Percentiles rank a stretch among this genome's conserved stretches.
These are phyloP conservation scores for Phytophthora melonis DNA, from an alignment of 352 stramenopile species.

Conservation along the genomic window DNA sequence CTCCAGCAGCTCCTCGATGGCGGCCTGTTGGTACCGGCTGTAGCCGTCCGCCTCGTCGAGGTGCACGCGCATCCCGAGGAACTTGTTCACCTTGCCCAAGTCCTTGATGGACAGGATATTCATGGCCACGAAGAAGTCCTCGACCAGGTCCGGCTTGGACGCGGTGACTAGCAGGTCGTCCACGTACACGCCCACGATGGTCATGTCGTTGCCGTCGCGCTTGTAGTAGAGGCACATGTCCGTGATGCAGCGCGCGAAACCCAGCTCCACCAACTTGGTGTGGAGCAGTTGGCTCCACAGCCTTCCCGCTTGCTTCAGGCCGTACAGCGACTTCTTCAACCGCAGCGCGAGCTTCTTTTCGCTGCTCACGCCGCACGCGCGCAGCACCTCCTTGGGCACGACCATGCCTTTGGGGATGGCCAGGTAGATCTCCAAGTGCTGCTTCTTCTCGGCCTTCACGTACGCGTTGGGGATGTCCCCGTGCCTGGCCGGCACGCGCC, in stretches of 20 bases:
- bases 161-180: too few species aligned
- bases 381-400: not conserved
- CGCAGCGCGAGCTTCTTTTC: too few species aligned
- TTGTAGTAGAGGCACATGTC: not conserved
- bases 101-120: constrained; percentile 31
- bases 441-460: constrained; percentile 31
- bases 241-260: too few species aligned
- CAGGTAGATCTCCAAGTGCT: constrained; percentile 37
- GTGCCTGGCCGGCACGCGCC: constrained; percentile 23
- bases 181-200: too few species aligned
- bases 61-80: constrained; percentile 36
- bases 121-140: too few species aligned
- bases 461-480: constrained; percentile 44
- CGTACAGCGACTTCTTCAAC: too few species aligned
- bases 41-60: constrained; percentile 19
- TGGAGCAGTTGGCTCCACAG: too few species aligned
- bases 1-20: constrained; percentile 36
- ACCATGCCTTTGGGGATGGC: constrained; percentile 23
- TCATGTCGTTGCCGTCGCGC: too few species aligned
- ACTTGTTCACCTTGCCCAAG: constrained; percentile 31
- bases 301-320: too few species aligned
- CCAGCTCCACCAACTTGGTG: too few species aligned
- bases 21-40: constrained; percentile 27
- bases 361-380: not conserved
- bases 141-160: too few species aligned